Percentiles rank a stretch among this genome's conserved stretches.
phyloP scores from a whole-genome alignment of 2,329 filamentous ascomycete genomes.

The Tympanopsis confertula region DNA sequence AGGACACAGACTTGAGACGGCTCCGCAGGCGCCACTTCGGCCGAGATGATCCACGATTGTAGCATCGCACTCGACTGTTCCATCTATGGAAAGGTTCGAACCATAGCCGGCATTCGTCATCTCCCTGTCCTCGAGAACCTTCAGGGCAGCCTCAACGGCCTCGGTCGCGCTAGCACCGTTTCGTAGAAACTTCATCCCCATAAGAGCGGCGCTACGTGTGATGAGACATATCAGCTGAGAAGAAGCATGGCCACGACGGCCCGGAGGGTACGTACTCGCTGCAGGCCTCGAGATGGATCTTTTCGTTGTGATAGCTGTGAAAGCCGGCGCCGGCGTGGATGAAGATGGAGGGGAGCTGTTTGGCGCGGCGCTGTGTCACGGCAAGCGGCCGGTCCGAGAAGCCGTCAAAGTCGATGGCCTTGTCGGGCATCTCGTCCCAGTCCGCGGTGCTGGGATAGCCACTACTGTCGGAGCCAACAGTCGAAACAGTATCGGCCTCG shows the following conservation, averaged over 20 bases:
- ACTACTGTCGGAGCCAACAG: too few species aligned
- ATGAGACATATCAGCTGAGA: conserved; percentile 5
- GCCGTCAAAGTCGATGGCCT: too few species aligned
- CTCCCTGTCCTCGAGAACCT: conserved; percentile 79
- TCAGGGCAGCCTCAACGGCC: conserved; percentile 80
- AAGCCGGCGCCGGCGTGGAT: conserved; percentile 95
- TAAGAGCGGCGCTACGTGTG: conserved; percentile 56
- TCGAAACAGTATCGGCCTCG: too few species aligned
- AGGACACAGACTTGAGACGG: conserved; percentile 70
- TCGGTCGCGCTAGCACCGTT: conserved; percentile 72
- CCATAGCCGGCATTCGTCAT: conserved; percentile 95
- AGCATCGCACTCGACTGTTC: conserved; percentile 87
- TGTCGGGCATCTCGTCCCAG: too few species aligned
- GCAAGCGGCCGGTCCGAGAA: too few species aligned
- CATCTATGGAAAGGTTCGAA: conserved; percentile 85
- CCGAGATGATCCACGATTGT: conserved; percentile 84
- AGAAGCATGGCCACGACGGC: not conserved
- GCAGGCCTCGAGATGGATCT: conserved; percentile 73
- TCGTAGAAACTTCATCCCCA: conserved; percentile 71
- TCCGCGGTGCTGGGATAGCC: too few species aligned
- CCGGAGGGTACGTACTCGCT: conserved; percentile 55
- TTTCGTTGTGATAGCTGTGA: conserved; percentile 79
- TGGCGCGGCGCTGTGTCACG: too few species aligned
- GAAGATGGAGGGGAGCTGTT: conserved; percentile 74
- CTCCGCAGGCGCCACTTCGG: conserved; percentile 84